Evolutionary conservation across 805 yeast species (phyloP).

Genomic region (Myxozyma monticola): DNA sequence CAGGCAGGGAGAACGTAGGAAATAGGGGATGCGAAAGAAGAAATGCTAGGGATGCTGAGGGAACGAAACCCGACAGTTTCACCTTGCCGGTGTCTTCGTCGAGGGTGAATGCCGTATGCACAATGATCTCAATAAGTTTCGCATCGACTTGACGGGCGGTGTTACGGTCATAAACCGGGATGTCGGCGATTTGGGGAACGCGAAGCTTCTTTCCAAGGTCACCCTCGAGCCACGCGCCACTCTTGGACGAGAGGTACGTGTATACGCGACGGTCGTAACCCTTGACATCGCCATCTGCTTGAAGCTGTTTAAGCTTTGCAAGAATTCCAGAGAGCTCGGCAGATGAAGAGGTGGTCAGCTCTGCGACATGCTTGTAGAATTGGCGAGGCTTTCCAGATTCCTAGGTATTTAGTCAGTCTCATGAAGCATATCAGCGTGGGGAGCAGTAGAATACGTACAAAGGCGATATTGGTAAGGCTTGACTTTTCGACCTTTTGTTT

Average conservation of each 20-base stretch:
- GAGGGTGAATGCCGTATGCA: slow-evolving; percentile 36
- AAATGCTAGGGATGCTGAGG: slow-evolving; percentile 66
- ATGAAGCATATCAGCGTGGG: too few relatives aligned
- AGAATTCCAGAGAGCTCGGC: neutral
- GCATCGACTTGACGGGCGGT: slow-evolving; percentile 31
- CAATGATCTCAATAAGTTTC: slow-evolving; percentile 30
- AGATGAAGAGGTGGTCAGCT: neutral
- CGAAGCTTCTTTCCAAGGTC: neutral
- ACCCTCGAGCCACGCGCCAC: neutral
- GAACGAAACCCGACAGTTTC: slow-evolving; percentile 38
- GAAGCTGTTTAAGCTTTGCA: slow-evolving; percentile 3
- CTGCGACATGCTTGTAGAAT: neutral
- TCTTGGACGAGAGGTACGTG: neutral
- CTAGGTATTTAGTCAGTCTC: neutral
- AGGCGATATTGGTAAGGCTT: slow-evolving; percentile 12
- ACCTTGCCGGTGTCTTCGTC: slow-evolving; percentile 26
- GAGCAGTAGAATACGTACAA: slow-evolving; percentile 5
- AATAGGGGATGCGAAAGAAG: slow-evolving; percentile 84
- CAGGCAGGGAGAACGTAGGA: slow-evolving; percentile 59
- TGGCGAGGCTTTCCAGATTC: neutral
- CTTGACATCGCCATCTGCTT: slow-evolving; percentile 1
- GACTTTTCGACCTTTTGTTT: neutral
- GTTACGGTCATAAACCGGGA: slow-evolving; percentile 4
- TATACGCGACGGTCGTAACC: slow-evolving; percentile 4
- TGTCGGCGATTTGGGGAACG: neutral